A percentile compares a stretch with the other conserved stretches of the same genome.
These are phyloP conservation scores for Fusarium mexicanum DNA, from an alignment of 2,329 filamentous ascomycete genomes.

Conservation along the genomic window DNA sequence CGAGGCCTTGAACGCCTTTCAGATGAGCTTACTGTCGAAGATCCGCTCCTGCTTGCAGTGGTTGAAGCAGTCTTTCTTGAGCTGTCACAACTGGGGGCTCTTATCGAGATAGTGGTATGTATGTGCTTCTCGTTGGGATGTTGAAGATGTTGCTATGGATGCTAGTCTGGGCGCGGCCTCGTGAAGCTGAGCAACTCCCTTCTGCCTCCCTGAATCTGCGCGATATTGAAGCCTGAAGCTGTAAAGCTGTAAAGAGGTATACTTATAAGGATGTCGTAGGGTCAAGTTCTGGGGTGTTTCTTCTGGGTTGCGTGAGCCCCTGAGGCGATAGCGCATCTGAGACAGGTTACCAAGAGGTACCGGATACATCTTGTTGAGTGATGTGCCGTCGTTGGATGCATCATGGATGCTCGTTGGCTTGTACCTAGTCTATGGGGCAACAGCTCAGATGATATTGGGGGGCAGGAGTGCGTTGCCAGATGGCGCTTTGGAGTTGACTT, in stretches of 20 bases:
- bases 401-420: rapidly evolving
- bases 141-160: too few species aligned
- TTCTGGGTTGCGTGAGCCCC: rapidly evolving
- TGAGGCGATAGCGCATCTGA: background rate
- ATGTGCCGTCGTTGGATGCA: rapidly evolving
- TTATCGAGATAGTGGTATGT: rapidly evolving
- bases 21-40: background rate
- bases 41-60: rapidly evolving
- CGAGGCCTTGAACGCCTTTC: rapidly evolving
- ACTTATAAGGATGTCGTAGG: rapidly evolving
- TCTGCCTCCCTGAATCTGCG: rapidly evolving
- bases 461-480: rapidly evolving
- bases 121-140: rapidly evolving
- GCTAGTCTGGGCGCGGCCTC: rapidly evolving
- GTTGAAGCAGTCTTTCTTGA: rapidly evolving
- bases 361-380: background rate
- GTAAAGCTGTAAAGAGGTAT: too few species aligned
- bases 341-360: rapidly evolving
- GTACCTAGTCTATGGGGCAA: rapidly evolving
- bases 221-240: too few species aligned
- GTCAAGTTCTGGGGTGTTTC: rapidly evolving
- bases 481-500: rapidly evolving
- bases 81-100: background rate
- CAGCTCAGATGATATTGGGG: too few species aligned
- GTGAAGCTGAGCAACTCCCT: rapidly evolving